phyloP scores from a whole-genome alignment of 768 basidiomycete genomes.

The Lactarius sanguifluus region DNA sequence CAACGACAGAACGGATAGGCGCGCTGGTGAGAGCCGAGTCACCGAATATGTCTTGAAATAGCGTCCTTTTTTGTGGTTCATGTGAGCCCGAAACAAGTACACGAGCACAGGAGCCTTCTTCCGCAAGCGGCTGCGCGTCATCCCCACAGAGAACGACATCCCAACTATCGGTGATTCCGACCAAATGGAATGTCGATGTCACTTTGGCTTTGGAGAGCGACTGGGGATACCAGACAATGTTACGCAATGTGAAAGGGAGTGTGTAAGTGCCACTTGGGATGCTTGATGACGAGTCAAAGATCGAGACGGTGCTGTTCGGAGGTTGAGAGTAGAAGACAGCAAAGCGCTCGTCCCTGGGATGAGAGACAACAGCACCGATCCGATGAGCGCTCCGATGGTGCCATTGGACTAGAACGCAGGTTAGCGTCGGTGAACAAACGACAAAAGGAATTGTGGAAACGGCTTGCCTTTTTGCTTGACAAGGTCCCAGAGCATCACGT shows the following conservation, averaged over 20 bases:
- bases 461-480: conserved; percentile 57
- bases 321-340: conserved; percentile 49
- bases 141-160: conserved; percentile 70
- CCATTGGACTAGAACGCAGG: conserved; percentile 55
- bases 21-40: conserved; percentile 57
- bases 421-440: conserved; percentile 14
- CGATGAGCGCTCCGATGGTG: conserved; percentile 41
- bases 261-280: conserved; percentile 44
- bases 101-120: conserved; percentile 45
- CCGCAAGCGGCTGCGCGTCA: conserved; percentile 41
- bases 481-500: conserved; percentile 73
- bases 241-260: conserved; percentile 66
- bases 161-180: conserved; percentile 70
- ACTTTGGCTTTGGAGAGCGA: conserved; percentile 35
- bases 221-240: conserved; percentile 42
- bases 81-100: conserved; percentile 37
- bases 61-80: conserved; percentile 47
- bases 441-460: neutral
- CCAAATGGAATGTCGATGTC: conserved; percentile 50
- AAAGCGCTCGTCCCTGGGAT: conserved; percentile 58
- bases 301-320: conserved; percentile 36
- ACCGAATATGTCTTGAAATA: conserved; percentile 93
- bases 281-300: conserved; percentile 50
- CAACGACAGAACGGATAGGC: conserved; percentile 28
- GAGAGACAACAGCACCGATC: conserved; percentile 52